Evolutionary conservation across 169 alveolate species (phyloP).

Genomic region (Cryptosporidium bovis): DNA sequence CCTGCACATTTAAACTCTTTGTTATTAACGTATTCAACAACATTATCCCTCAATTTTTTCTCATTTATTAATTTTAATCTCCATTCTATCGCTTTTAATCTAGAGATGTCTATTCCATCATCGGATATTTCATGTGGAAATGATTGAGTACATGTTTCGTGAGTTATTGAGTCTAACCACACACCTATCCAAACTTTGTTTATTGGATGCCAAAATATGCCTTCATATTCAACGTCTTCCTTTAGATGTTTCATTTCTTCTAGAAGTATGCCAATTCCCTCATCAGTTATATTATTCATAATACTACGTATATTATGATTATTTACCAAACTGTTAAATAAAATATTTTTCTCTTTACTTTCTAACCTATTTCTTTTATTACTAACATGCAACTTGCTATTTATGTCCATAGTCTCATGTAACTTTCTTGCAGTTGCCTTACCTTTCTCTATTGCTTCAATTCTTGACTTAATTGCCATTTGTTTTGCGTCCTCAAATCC

Average conservation of each 20-base stretch:
- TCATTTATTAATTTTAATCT: constrained; percentile 50
- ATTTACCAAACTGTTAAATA: neutral
- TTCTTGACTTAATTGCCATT: constrained; percentile 72
- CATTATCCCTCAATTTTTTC: constrained; percentile 62
- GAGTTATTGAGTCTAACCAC: constrained; percentile 64
- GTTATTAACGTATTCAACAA: constrained; percentile 51
- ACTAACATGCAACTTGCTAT: constrained; percentile 6
- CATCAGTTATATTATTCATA: constrained; percentile 45
- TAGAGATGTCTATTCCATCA: constrained; percentile 64
- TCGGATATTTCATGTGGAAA: constrained; percentile 44
- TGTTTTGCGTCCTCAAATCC: constrained; percentile 73
- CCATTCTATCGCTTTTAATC: constrained; percentile 69
- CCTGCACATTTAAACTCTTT: constrained; percentile 33
- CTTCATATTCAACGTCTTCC: constrained; percentile 62
- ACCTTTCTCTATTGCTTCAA: constrained; percentile 71
- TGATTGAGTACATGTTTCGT: constrained; percentile 71
- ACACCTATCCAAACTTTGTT: constrained; percentile 69
- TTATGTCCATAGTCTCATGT: constrained; percentile 31
- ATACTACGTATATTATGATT: constrained; percentile 24
- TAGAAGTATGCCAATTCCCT: constrained; percentile 26
- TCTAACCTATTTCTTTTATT: constrained; percentile 6
- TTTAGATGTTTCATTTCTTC: constrained; percentile 70
- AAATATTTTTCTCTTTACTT: neutral
- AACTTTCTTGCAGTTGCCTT: constrained; percentile 73
- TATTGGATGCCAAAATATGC: constrained; percentile 74